Evolutionary conservation across 768 basidiomycete species (phyloP).

Genomic region (Melanogaster broomeanus): DNA sequence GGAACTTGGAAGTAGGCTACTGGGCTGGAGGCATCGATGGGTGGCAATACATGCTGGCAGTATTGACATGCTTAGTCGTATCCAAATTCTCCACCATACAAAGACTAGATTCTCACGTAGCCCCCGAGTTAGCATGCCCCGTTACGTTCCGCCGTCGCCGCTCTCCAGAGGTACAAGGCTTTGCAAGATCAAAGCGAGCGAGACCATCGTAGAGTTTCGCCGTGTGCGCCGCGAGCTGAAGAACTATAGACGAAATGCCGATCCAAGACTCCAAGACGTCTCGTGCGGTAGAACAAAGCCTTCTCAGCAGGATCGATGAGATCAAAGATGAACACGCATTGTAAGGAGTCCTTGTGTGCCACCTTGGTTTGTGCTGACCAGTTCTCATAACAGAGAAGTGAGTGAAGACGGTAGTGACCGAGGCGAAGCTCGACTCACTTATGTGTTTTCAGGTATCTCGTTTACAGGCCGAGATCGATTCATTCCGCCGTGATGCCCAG

Average conservation of each 20-base stretch:
- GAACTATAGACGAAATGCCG: conserved; percentile 26
- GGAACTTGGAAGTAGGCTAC: background rate
- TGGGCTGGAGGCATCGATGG: background rate
- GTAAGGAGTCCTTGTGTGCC: conserved; percentile 17
- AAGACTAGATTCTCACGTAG: conserved; percentile 19
- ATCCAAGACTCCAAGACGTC: conserved; percentile 37
- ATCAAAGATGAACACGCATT: conserved; percentile 31
- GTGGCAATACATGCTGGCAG: background rate
- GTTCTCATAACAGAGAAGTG: conserved; percentile 26
- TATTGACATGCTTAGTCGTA: conserved; percentile 6
- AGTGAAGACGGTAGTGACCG: conserved; percentile 15
- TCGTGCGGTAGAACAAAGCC: conserved; percentile 37
- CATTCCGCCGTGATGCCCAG: conserved; percentile 34
- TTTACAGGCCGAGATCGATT: conserved; percentile 38
- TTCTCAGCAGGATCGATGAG: conserved; percentile 33
- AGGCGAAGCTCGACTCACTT: conserved; percentile 18
- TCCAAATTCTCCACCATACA: conserved; percentile 23
- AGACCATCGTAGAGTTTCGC: conserved; percentile 32
- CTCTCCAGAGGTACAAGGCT: conserved; percentile 41
- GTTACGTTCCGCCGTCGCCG: conserved; percentile 31
- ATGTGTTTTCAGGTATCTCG: conserved; percentile 30
- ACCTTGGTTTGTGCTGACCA: conserved; percentile 10
- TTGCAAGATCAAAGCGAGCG: conserved; percentile 37
- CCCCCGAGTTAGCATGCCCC: conserved; percentile 32
- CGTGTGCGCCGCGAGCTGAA: conserved; percentile 33